Evolutionary conservation across 176 grass and related monocot species (phyloP), one percentile per base, ranked within the genome.

Genomic region (Eleusine coracana): DNA sequence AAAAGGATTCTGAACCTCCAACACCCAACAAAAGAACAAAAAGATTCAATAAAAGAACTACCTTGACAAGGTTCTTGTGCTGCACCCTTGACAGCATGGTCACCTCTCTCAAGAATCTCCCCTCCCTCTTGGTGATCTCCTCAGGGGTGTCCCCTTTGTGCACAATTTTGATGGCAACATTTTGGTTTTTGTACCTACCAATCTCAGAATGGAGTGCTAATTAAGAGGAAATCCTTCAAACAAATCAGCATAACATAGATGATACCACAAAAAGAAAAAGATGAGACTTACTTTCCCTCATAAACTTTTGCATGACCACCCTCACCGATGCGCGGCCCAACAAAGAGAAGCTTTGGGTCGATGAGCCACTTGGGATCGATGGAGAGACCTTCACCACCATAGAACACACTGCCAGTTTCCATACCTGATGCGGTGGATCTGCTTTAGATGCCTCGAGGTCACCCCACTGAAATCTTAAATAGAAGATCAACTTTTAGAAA

Each of bases 1-100:
- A 18, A 79, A 73, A 78, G 76, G 66, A 87, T n/a, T 54, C 60
- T 45, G 56, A 20, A 80, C 52, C 55, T 54, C 79, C 54, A 46
- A 66, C 52, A 77, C 18, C 63, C 67, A 44, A 66, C 73, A 41
- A 68, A 70, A 86, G 54, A 78, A 78, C 4, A 20, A 62, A 21
- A 83, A 42, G 67, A 80, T 17, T 60, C 27, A 71, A 68, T 20
- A 73, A 73, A 80, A 54, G 31, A 71, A 74, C 66, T 56, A 98
- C 96, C 96, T 96, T 96, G 60, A 98, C 93, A 36, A 98, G 89
- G 85, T 96, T 98, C 79, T 96, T 98, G 85, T 98, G 96, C 83
- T 96, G 93, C 87, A 98, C 96, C 54, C 86, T 87, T 46, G 96
- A 87, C 27, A 98, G 77, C 96, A 98, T 85, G 82, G 87, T 87